Base-by-base conservation (phyloP, 805 yeast species). In the Saturnispora sanitii region DNA sequence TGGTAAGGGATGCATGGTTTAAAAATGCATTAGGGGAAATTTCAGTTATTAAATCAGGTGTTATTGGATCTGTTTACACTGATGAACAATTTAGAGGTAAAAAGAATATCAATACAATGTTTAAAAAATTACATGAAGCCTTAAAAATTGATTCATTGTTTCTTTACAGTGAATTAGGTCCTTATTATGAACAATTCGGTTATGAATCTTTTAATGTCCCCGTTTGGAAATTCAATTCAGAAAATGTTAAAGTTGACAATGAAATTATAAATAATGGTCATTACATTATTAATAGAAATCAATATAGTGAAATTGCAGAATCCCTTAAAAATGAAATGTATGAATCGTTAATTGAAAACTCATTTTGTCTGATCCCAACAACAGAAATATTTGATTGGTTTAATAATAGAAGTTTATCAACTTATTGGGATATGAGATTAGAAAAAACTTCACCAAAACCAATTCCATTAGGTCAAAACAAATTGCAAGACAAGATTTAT, bases 151-250 rank as follows among this genome's bases (percentile, higher is more conserved):
- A 56, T 21, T 56, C 65, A 25, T 56, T 68, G 28, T 64, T 65
- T 31, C 66, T 85, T 38, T 84, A 83, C 67, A 79, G 90, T 46
- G 92, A 79, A 37, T 75, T 82, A 17, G 90, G 82, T 13, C 70
- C 67, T 25, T 83, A 70, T 49, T 86, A 86, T 56, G 61, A 66
- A 28, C 62, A 66, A 46, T 74, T 79, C 47, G 94, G 88, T 0
- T 82, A 72, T 53, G 61, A 55, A 22, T 47, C 50, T 29, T 40
- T 42, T 28, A 46, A 46, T 33, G 50, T 51, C 12, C 54, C 57
- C 5, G 25, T 50, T 4, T 44, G 51, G 16, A 40, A 41, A 8
- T 37, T 39, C 16, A 40, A 38, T 6, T 31, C 31, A 21, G 17
- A 27, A 16, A 9, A 30, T 32, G 25, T 40, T 37, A 21, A 36